A percentile compares a stretch with the other conserved stretches of the same genome.
These are phyloP conservation scores for Mycena haematopus DNA, from an alignment of 768 basidiomycete genomes.

Conservation along the genomic window DNA sequence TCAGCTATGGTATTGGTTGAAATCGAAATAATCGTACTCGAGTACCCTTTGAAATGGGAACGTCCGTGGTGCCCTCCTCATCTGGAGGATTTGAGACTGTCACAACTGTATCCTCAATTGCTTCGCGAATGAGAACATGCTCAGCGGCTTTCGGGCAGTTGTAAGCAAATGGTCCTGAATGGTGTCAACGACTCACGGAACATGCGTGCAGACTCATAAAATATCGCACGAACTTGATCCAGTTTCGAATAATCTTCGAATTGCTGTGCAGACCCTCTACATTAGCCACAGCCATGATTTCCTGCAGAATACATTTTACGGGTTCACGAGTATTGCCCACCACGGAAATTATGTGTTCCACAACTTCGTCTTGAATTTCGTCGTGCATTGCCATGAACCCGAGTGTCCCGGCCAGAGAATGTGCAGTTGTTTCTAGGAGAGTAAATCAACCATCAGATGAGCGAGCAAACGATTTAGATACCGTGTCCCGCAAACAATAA, in stretches of 20 bases:
- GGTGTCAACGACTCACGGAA: constrained; percentile 41
- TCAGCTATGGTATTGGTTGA: no score
- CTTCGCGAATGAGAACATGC: constrained; percentile 36
- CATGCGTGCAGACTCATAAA: constrained; percentile 40
- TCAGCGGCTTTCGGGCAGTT: constrained; percentile 28
- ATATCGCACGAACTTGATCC: constrained; percentile 36
- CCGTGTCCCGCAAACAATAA: constrained; percentile 68
- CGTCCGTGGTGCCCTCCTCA: constrained; percentile 32
- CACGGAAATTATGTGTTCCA: constrained; percentile 50
- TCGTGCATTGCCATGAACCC: constrained; percentile 52
- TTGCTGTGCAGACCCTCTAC: no score
- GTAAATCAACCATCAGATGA: not conserved
- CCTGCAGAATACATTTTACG: constrained; percentile 27
- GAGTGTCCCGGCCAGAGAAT: constrained; percentile 53
- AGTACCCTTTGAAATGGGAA: constrained; percentile 34
- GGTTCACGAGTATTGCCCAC: constrained; percentile 44
- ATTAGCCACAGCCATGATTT: not conserved
- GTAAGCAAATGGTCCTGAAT: not conserved
- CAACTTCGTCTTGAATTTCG: constrained; percentile 55
- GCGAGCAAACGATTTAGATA: constrained; percentile 31
- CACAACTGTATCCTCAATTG: constrained; percentile 37
- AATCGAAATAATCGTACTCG: constrained; percentile 7
- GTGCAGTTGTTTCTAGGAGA: constrained; percentile 59
- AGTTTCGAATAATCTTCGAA: constrained; percentile 30
- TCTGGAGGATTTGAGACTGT: constrained; percentile 35